Conservation (phyloP, 805 yeast genomes). For the Brettanomyces sp. region DNA sequence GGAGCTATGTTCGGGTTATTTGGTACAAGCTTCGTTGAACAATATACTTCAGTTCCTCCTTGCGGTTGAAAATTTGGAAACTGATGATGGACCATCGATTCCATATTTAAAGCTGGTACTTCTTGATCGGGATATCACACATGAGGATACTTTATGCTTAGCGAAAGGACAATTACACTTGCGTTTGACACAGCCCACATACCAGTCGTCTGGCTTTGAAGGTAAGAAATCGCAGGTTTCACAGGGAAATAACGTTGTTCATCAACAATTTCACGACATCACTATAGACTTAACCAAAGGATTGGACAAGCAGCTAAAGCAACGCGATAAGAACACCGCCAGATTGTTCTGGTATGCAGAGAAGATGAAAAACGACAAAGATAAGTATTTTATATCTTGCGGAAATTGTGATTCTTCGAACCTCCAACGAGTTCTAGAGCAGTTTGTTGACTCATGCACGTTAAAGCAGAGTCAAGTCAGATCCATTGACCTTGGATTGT, state of each 20-base stretch:
- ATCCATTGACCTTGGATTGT: not conserved
- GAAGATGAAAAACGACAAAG: constrained; percentile 6
- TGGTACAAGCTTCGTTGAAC: not conserved
- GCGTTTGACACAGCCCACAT: constrained; percentile 22
- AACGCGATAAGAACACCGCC: constrained; percentile 13
- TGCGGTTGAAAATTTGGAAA: not conserved
- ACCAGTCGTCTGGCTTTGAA: constrained; percentile 24
- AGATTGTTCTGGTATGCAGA: constrained; percentile 25
- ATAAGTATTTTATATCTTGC: constrained; percentile 1
- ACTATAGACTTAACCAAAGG: constrained; percentile 11
- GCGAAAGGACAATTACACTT: constrained; percentile 18
- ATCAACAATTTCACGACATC: constrained; percentile 15
- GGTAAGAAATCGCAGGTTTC: constrained; percentile 21
- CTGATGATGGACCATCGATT: not conserved
- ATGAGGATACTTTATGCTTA: constrained; percentile 24
- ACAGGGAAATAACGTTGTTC: constrained; percentile 14
- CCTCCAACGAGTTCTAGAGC: not conserved
- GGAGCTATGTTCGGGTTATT: not conserved
- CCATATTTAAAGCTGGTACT: constrained; percentile 9
- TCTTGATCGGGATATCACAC: constrained; percentile 15
- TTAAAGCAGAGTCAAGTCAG: not conserved
- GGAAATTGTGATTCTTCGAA: not conserved
- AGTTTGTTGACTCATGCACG: not conserved
- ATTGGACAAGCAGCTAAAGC: not conserved
- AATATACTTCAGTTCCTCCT: not conserved